Conservation (phyloP, 768 basidiomycete genomes). For the Lentinula edodes region DNA sequence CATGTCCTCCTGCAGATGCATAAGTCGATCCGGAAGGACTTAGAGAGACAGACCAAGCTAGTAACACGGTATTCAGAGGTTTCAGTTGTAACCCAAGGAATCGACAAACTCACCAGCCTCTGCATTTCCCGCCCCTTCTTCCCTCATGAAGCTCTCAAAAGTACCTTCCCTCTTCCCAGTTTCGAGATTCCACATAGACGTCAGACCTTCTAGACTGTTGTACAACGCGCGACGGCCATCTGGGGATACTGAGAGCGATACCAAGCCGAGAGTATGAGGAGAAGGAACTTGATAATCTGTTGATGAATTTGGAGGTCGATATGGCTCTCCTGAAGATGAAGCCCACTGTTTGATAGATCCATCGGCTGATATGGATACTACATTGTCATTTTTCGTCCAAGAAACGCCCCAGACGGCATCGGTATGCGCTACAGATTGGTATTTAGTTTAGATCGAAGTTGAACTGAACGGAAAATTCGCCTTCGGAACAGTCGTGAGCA, state of each 20-base stretch:
- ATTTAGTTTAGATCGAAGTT: conserved; percentile 12
- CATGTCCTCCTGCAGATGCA: conserved; percentile 66
- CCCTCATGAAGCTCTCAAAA: conserved; percentile 68
- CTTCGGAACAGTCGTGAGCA: conserved; percentile 72
- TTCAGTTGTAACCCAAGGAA: neutral
- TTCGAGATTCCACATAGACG: conserved; percentile 66
- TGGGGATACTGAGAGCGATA: conserved; percentile 69
- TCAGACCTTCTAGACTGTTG: conserved; percentile 83
- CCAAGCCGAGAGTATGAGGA: conserved; percentile 78
- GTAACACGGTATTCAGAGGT: neutral
- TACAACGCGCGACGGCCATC: conserved; percentile 65
- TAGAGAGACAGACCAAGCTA: conserved; percentile 83
- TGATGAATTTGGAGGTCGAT: conserved; percentile 21
- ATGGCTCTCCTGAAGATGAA: conserved; percentile 57
- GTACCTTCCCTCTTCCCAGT: conserved; percentile 55
- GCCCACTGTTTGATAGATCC: conserved; percentile 74
- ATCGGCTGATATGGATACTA: conserved; percentile 72
- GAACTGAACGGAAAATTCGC: conserved; percentile 32
- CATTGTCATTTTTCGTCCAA: conserved; percentile 64
- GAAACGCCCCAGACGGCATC: conserved; percentile 76
- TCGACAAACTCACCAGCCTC: conserved; percentile 58
- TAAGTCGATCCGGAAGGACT: conserved; percentile 74
- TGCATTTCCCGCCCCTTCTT: conserved; percentile 33
- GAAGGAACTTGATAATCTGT: conserved; percentile 29
- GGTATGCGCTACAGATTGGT: conserved; percentile 55